Conservation (phyloP, 805 yeast species). For the Starmerella floricola region DNA sequence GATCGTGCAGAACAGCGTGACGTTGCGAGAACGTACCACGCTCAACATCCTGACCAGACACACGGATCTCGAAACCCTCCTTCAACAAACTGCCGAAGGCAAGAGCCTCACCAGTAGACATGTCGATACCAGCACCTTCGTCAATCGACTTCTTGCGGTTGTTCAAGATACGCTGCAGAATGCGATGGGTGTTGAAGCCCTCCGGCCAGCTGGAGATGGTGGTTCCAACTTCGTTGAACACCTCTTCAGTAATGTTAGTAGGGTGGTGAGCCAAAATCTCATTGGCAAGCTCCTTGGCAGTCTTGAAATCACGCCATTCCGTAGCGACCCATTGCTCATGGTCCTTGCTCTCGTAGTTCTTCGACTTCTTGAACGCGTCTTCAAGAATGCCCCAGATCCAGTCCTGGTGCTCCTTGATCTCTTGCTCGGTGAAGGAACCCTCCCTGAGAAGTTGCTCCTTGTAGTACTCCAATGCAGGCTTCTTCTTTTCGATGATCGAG, state of each 20-base stretch:
- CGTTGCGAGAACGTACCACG: constrained; percentile 99
- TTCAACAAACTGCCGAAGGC: constrained; percentile 85
- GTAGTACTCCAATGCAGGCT: constrained; percentile 78
- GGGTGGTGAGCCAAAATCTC: constrained; percentile 94
- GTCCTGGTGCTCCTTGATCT: constrained; percentile 87
- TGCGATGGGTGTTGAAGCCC: constrained; percentile 81
- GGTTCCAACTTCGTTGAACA: constrained; percentile 65
- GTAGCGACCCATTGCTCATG: constrained; percentile 86
- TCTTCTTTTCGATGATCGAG: constrained; percentile 76
- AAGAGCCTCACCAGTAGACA: constrained; percentile 99
- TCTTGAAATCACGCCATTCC: constrained; percentile 98
- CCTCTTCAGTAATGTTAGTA: constrained; percentile 67
- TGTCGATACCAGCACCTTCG: constrained; percentile 87
- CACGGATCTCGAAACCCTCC: constrained; percentile 94
- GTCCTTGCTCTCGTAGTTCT: constrained; percentile 86
- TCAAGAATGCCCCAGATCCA: constrained; percentile 96
- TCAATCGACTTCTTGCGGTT: constrained; percentile 78
- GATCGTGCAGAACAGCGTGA: constrained; percentile 97
- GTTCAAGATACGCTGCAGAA: constrained; percentile 85
- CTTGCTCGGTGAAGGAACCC: constrained; percentile 79
- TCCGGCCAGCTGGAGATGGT: constrained; percentile 75
- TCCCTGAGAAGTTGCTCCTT: constrained; percentile 66
- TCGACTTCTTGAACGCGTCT: constrained; percentile 75
- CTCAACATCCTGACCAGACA: constrained; percentile 98
- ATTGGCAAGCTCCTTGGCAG: constrained; percentile 91